Conservation (phyloP, 768 basidiomycete genomes). For the Solioccasus polychromus region DNA sequence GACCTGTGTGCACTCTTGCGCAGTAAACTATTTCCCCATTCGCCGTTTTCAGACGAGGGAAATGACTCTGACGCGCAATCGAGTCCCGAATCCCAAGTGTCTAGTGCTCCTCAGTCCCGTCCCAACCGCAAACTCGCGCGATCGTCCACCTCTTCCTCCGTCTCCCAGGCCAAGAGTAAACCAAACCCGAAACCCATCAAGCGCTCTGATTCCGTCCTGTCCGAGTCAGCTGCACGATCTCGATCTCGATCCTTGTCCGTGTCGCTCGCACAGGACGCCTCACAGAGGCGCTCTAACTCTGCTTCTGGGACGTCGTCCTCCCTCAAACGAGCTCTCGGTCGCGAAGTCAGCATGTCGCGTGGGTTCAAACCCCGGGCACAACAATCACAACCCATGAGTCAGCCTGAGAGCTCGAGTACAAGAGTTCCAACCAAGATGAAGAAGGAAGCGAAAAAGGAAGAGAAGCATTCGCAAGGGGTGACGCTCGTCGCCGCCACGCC, state of each 20-base stretch:
- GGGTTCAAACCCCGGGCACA: constrained; percentile 51
- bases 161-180: constrained; percentile 11
- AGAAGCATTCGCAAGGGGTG: constrained; percentile 12
- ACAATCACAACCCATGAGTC: constrained; percentile 9
- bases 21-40: constrained; percentile 62
- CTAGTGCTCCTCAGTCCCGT: constrained; percentile 1
- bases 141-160: constrained; percentile 9
- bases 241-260: constrained; percentile 65
- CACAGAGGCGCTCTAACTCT: constrained; percentile 33
- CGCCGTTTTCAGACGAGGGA: constrained; percentile 54
- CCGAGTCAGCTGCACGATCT: constrained; percentile 32
- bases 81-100: constrained; percentile 5
- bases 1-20: constrained; percentile 56
- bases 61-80: constrained; percentile 13
- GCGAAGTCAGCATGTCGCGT: constrained; percentile 77
- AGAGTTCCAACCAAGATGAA: constrained; percentile 14
- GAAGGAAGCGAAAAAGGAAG: constrained; percentile 7
- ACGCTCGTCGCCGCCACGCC: constrained; percentile 58
- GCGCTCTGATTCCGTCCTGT: constrained; percentile 25
- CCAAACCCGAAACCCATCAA: constrained; percentile 8
- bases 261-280: constrained; percentile 65
- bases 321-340: constrained; percentile 56
- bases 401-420: constrained; percentile 12
- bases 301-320: constrained; percentile 32
- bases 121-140: constrained; percentile 12